Base-by-base conservation (phyloP, 2,329 filamentous ascomycete species). In the Macrophomina phaseolina region DNA sequence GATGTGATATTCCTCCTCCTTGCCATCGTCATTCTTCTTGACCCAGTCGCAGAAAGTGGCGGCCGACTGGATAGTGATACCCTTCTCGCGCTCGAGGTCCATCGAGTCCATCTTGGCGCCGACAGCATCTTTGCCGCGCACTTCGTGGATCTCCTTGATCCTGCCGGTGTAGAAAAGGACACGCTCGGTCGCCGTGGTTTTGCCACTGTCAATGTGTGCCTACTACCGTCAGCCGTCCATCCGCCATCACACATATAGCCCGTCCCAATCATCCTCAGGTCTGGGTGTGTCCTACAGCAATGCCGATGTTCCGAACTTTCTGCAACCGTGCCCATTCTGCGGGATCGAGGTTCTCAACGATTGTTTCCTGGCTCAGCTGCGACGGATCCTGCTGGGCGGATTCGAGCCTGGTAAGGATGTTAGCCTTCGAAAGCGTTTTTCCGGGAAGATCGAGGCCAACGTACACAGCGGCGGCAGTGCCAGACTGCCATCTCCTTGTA, bases 51-150 rank as follows among this genome's bases (percentile, higher is more conserved):
- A 97, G 79, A 97, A 99, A 0, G 95, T 99, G 30, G 95, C 95
- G 11, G 95, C 95, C 72, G 94, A 98, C 80, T 99, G 94, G 75
- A 99, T 99, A 67, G 95, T 99, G 79, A 99, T 99, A 74, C 95
- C 95, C 84, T 97, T 97, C 80, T 98, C 95, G 80, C 95, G 87
- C 82, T 99, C 95, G 72, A 99, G 85, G 73, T 99, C 95, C 95
- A 99, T 99, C 32, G 94, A 97, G 84, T 99, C 95, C 95, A 99
- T 99, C 84, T 99, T 99, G 68, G 95, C 95, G 71, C 95, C 95
- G 48, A 97, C 93, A 42, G 91, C 88, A 85, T 99, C 95, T 77
- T 94, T 94, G 68, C 93, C 93, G 75, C 95, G 89, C 51, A 99
- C 95, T 82, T 99, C 95, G 83, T 99, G 95, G 75, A 99, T 98